phyloP scores from a whole-genome alignment of 768 basidiomycete genomes.

The Agaricus sinodeliciosus region DNA sequence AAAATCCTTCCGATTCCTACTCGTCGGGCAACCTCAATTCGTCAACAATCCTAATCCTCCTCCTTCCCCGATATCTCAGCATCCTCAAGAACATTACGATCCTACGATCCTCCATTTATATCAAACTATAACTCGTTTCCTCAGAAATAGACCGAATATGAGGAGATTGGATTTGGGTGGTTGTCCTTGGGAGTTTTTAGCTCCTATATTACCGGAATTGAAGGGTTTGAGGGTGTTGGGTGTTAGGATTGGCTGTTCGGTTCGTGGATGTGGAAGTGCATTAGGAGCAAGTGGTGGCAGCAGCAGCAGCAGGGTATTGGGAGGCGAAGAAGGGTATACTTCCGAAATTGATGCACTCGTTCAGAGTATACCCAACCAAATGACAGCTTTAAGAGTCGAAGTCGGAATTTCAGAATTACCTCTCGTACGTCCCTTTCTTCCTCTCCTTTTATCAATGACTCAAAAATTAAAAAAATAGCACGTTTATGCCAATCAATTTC shows the following conservation, averaged over 20 bases:
- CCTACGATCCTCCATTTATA: constrained; percentile 29
- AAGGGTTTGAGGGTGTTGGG: constrained; percentile 48
- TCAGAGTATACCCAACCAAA: constrained; percentile 17
- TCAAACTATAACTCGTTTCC: constrained; percentile 46
- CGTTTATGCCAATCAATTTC: constrained; percentile 44
- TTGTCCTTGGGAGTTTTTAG: constrained; percentile 61
- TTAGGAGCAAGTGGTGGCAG: neutral
- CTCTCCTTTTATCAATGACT: too few species aligned
- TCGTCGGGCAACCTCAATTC: constrained; percentile 41
- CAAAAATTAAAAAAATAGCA: too few species aligned
- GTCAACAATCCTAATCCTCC: neutral
- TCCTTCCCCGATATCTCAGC: constrained; percentile 45
- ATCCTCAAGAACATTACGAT: constrained; percentile 9
- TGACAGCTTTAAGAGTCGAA: constrained; percentile 53
- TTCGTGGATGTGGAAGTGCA: neutral
- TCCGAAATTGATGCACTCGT: constrained; percentile 5
- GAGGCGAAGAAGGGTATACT: neutral
- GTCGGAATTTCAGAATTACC: constrained; percentile 48
- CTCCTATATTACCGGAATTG: constrained; percentile 44
- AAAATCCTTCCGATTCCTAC: constrained; percentile 54
- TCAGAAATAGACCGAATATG: constrained; percentile 40
- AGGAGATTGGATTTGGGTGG: constrained; percentile 54
- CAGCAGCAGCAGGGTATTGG: neutral
- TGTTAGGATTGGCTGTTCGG: constrained; percentile 37
- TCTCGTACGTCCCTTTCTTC: constrained; percentile 29